phyloP scores from a whole-genome alignment of 148 eudicot genomes.

The Nyssa sinensis region DNA sequence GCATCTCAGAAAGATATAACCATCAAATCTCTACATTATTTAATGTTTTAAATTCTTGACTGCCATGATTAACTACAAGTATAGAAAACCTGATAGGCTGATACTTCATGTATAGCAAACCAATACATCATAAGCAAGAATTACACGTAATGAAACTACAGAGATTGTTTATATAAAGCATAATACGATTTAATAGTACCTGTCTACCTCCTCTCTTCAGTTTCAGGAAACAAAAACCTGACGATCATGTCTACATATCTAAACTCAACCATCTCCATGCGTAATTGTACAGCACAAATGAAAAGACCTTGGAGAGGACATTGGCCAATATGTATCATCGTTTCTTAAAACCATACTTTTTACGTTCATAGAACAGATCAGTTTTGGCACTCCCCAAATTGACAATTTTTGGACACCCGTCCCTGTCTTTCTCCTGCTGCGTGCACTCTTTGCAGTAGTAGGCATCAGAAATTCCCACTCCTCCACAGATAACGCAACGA shows the following conservation, averaged over 20 bases:
- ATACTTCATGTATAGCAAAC: too few species aligned
- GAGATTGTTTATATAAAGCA: background rate
- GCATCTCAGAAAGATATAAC: too few species aligned
- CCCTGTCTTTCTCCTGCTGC: slow-evolving; percentile 80
- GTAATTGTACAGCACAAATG: background rate
- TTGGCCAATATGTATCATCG: slow-evolving; percentile 19
- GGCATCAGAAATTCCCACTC: slow-evolving; percentile 77
- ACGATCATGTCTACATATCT: background rate
- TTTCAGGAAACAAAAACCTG: background rate
- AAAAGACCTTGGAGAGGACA: background rate
- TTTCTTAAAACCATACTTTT: slow-evolving; percentile 70
- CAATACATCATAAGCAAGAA: too few species aligned
- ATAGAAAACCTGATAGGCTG: too few species aligned
- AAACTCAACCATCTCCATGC: background rate
- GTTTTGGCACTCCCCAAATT: slow-evolving; percentile 77
- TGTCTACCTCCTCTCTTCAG: background rate
- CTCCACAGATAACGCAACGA: slow-evolving; percentile 72
- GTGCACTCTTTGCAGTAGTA: slow-evolving; percentile 81
- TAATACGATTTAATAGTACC: background rate
- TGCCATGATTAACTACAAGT: too few species aligned
- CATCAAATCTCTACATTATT: too few species aligned
- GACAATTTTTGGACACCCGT: slow-evolving; percentile 74
- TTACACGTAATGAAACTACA: background rate
- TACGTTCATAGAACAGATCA: slow-evolving; percentile 63
- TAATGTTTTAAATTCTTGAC: too few species aligned